Conservation (phyloP, 2,329 filamentous ascomycete genomes). For the Neonectria neomacrospora region DNA sequence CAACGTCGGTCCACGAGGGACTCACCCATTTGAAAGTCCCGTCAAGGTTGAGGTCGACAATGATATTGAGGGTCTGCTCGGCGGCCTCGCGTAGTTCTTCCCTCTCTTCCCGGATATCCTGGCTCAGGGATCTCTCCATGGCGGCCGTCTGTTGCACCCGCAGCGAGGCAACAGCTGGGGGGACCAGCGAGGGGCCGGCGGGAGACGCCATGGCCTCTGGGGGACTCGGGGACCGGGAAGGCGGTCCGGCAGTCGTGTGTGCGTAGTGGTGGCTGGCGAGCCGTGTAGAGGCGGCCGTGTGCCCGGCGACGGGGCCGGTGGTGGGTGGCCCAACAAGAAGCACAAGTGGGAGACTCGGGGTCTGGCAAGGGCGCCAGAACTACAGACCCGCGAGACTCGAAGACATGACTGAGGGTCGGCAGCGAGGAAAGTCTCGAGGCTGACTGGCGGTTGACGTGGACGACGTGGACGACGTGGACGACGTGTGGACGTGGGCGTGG, state of each 20-base stretch:
- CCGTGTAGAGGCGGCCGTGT: constrained; percentile 26
- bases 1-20: constrained; percentile 93
- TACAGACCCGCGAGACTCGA: constrained; percentile 56
- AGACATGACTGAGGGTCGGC: constrained; percentile 58
- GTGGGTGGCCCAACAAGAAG: constrained; percentile 33
- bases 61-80: constrained; percentile 95
- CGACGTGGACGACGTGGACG: constrained; percentile 26
- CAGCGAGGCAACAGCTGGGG: constrained; percentile 64
- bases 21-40: constrained; percentile 95
- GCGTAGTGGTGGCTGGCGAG: constrained; percentile 29
- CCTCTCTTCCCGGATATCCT: constrained; percentile 91
- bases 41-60: constrained; percentile 92
- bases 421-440: constrained; percentile 43
- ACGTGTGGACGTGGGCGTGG: constrained; percentile 13
- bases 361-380: constrained; percentile 61
- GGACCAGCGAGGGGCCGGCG: constrained; percentile 55
- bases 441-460: constrained; percentile 35
- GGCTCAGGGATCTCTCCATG: constrained; percentile 78
- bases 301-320: constrained; percentile 28
- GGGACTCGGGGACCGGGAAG: constrained; percentile 12
- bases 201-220: constrained; percentile 53
- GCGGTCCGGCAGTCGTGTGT: constrained; percentile 8
- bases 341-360: constrained; percentile 47
- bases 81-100: constrained; percentile 95
- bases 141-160: constrained; percentile 59